Base-by-base conservation (phyloP, 1,139 yeast species). In the Nakaseomyces bracarensis region DNA sequence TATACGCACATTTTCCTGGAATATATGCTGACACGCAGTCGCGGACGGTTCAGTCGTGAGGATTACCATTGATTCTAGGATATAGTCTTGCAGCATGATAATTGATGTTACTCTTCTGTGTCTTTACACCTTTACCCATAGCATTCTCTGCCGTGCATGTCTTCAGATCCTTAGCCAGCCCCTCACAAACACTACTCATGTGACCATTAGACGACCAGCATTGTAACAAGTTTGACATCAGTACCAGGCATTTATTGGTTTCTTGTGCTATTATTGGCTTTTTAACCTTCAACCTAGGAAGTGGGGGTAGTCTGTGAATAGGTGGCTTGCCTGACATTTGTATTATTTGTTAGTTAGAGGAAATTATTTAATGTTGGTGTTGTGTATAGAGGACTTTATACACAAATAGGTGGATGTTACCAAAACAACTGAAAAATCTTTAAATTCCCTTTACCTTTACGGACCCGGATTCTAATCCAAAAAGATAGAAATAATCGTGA, bases 131-230 rank as follows among this genome's bases (percentile, higher is more conserved):
- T 43, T 52, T 55, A 25, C 60, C 58, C 44, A 52, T 36, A 3
- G 59, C 57, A 34, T 47, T 54, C 34, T 52, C 55, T 10, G 53
- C 47, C 13, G 60, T 52, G 55, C 84, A 79, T 15, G 60, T 59
- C 51, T 76, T 76, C 51, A 79, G 65, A 33, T 75, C 77, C 21
- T 55, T 65, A 55, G 82, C 95, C 44, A 83, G 67, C 8, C 69
- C 70, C 20, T 71, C 68, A 65, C 97, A 89, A 38, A 67, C 72
- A 10, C 71, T 66, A 18, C 82, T 71, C 45, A 91, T 91, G 63
- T 86, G 95, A 40, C 94, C 91, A 66, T 86, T 84, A 25, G 95
- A 84, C 3, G 96, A 94, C 97, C 97, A 89, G 65, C 97, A 89
- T 69, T 83, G 85, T 54, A 89, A 70, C 63, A 89, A 71, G 38